phyloP scores from a whole-genome alignment of 1,284 basidiomycete genomes.

The Trichosporon sp. region DNA sequence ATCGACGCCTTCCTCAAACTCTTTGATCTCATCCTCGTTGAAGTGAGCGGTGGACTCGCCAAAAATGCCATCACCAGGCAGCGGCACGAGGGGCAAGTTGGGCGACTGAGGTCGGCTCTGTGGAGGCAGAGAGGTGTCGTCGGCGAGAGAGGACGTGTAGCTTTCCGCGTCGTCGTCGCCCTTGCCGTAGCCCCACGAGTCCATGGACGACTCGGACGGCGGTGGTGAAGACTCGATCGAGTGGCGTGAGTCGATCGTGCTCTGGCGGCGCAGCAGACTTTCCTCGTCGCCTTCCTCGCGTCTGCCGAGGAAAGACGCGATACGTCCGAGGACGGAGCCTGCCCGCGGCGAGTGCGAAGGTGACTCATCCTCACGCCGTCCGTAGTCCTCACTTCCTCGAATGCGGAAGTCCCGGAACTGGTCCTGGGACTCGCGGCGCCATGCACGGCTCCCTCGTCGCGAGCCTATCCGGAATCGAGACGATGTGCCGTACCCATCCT shows the following conservation, averaged over 20 bases:
- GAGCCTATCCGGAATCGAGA: constrained; percentile 13
- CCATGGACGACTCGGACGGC: constrained; percentile 33
- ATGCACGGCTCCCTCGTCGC: neutral
- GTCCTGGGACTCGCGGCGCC: neutral
- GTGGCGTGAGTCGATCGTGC: constrained; percentile 20
- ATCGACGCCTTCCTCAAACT: constrained; percentile 36
- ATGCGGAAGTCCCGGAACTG: constrained; percentile 3
- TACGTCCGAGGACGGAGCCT: constrained; percentile 36
- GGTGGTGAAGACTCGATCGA: constrained; percentile 18
- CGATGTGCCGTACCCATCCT: constrained; percentile 23
- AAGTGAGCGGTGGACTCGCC: constrained; percentile 30
- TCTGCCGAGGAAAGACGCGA: constrained; percentile 46
- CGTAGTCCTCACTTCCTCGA: constrained; percentile 15
- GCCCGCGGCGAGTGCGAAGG: constrained; percentile 23
- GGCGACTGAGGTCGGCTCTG: constrained; percentile 47
- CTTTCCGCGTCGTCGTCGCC: constrained; percentile 36
- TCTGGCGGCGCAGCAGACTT: constrained; percentile 13
- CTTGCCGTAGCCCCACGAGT: constrained; percentile 44
- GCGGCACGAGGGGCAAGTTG: constrained; percentile 42
- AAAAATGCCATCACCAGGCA: constrained; percentile 45
- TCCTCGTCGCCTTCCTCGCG: constrained; percentile 27
- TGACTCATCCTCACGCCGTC: constrained; percentile 17
- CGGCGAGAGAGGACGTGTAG: constrained; percentile 47
- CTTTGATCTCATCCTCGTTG: constrained; percentile 33
- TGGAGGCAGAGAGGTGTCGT: constrained; percentile 49